A percentile compares a stretch with the other conserved stretches of the same genome.
Conservation (phyloP, 257 asterid species). For the Nicotiana sylvestris region DNA sequence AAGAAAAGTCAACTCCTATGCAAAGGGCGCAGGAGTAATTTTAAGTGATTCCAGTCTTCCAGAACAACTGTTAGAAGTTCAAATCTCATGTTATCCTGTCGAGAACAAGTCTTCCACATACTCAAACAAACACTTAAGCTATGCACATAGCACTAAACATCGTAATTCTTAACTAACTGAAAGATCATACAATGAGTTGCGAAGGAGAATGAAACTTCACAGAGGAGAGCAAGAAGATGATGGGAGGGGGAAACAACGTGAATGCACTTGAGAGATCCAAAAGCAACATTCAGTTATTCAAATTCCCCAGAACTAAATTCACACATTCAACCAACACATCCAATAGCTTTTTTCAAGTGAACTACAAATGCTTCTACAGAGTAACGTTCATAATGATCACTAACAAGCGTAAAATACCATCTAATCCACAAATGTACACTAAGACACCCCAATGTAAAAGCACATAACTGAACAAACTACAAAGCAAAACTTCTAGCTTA, state of each 20-base stretch:
- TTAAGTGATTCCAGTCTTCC: neutral
- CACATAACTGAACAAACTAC: neutral
- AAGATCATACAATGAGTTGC: neutral
- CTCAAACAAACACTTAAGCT: neutral
- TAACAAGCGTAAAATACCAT: neutral
- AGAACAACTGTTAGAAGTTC: neutral
- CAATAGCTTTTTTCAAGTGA: constrained; percentile 6
- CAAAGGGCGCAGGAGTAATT: neutral
- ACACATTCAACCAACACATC: neutral
- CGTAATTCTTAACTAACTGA: neutral
- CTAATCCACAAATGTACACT: neutral
- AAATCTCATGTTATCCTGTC: neutral
- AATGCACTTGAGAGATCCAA: neutral
- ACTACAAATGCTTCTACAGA: neutral
- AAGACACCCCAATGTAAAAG: neutral
- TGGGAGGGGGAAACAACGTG: neutral
- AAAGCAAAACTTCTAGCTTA: neutral
- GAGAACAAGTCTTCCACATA: neutral
- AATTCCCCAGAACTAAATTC: neutral
- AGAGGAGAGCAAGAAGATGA: neutral
- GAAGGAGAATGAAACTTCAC: no score
- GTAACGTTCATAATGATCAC: neutral
- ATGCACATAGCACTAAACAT: neutral
- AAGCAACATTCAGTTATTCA: neutral
- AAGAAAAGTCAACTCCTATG: neutral